A percentile compares a stretch with the other conserved stretches of the same genome.
Evolutionary conservation across 352 stramenopile species (phyloP).

Genomic region (Globisporangium alternatum): DNA sequence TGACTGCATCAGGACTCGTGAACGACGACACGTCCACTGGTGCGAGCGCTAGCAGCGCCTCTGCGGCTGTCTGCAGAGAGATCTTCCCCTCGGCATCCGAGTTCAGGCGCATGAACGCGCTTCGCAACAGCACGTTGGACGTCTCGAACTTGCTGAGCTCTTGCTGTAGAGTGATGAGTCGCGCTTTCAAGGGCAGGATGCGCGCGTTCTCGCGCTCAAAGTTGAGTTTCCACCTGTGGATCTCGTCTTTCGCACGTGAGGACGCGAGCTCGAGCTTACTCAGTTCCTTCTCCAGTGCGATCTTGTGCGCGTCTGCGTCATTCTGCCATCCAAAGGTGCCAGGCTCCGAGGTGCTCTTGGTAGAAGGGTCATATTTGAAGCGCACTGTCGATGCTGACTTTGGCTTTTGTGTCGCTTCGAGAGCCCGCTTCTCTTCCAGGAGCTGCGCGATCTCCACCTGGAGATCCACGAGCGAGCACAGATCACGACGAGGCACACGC

Average conservation of each 20-base stretch:
- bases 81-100: conserved; percentile 17
- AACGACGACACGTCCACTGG: conserved; percentile 11
- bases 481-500: conserved; percentile 38
- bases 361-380: background rate
- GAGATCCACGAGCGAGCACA: conserved; percentile 47
- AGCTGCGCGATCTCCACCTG: conserved; percentile 51
- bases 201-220: conserved; percentile 49
- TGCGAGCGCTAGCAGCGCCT: conserved; percentile 24
- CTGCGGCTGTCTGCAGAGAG: conserved; percentile 8
- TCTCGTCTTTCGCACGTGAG: conserved; percentile 35
- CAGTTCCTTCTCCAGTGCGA: conserved; percentile 46
- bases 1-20: conserved; percentile 14
- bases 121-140: conserved; percentile 31
- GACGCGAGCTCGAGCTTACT: conserved; percentile 30
- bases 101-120: conserved; percentile 30
- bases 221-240: conserved; percentile 35
- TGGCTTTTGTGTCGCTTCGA: conserved; percentile 17
- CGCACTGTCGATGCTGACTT: conserved; percentile 11
- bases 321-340: conserved; percentile 6
- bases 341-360: background rate
- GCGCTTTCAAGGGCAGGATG: conserved; percentile 33
- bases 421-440: conserved; percentile 38
- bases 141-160: conserved; percentile 23
- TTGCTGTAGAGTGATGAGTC: conserved; percentile 24
- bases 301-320: conserved; percentile 16